A percentile compares a stretch with the other conserved stretches of the same genome.
phyloP scores from a whole-genome alignment of 225 moss, liverwort and hornwort genomes.

The Neckera pumila region DNA sequence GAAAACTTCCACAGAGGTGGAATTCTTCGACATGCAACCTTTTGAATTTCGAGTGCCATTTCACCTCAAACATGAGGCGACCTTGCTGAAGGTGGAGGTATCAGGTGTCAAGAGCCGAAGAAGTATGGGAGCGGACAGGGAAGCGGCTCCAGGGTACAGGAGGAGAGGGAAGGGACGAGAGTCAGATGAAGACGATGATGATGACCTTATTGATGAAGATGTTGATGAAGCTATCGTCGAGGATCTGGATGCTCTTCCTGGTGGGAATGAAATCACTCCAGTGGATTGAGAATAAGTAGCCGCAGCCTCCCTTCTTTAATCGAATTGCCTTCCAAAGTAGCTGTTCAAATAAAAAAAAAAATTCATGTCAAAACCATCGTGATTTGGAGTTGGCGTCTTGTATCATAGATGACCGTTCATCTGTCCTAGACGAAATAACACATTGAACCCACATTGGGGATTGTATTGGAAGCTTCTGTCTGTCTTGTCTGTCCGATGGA shows the following conservation, averaged over 20 bases:
- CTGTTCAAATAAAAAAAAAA: background rate
- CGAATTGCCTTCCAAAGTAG: background rate
- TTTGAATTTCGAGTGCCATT: constrained; percentile 48
- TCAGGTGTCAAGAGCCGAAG: constrained; percentile 33
- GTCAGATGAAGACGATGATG: constrained; percentile 6
- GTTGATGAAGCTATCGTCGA: background rate
- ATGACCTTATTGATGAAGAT: background rate
- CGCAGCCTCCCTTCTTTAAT: background rate
- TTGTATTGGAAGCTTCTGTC: background rate
- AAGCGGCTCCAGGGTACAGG: background rate
- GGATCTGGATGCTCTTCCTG: background rate
- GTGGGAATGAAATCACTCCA: background rate
- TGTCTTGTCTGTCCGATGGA: background rate
- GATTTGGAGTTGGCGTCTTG: background rate
- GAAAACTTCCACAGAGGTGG: constrained; percentile 23
- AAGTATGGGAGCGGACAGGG: constrained; percentile 25
- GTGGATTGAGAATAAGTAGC: background rate
- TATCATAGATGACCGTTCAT: background rate
- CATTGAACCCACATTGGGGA: background rate
- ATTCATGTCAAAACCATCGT: background rate
- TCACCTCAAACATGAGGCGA: constrained; percentile 24
- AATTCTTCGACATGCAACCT: constrained; percentile 2
- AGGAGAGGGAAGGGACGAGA: constrained; percentile 9
- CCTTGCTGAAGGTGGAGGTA: constrained; percentile 35
- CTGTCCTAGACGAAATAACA: background rate